Evolutionary conservation across 2,329 filamentous ascomycete species (phyloP).

Genomic region (Davidsoniella neocaledoniae): DNA sequence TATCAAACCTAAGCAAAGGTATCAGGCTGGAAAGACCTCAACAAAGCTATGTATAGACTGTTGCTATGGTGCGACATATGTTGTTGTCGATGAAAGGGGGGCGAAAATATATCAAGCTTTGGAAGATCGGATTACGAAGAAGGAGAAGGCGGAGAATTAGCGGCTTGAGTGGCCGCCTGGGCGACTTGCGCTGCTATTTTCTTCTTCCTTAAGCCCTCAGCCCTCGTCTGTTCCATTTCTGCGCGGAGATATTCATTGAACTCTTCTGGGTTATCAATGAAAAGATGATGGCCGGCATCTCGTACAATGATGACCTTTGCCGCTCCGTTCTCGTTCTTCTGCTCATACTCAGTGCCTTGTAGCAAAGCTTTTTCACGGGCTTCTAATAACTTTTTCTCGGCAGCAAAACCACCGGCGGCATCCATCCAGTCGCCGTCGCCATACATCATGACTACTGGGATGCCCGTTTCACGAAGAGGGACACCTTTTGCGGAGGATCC

Average conservation of each 20-base stretch:
- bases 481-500: conserved; percentile 16
- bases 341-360: conserved; percentile 50
- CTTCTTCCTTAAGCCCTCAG: conserved; percentile 15
- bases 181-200: too few species aligned
- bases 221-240: conserved; percentile 35
- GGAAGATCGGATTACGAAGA: conserved; percentile 9
- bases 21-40: too few species aligned
- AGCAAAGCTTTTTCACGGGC: conserved; percentile 43
- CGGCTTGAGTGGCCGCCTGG: neutral
- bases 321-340: conserved; percentile 54
- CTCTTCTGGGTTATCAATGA: conserved; percentile 40
- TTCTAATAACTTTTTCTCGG: conserved; percentile 61
- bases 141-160: conserved; percentile 3
- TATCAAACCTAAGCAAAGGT: too few species aligned
- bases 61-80: too few species aligned
- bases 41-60: too few species aligned
- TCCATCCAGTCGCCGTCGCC: conserved; percentile 99
- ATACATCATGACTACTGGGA: conserved; percentile 86
- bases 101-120: too few species aligned
- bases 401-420: conserved; percentile 63
- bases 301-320: conserved; percentile 66
- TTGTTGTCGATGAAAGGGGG: too few species aligned
- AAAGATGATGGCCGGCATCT: conserved; percentile 42
- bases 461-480: conserved; percentile 38
- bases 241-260: conserved; percentile 37